A percentile compares a stretch with the other conserved stretches of the same genome.
Evolutionary conservation across 805 yeast species (phyloP).

Genomic region (Zygosaccharomyces pseudorouxii): DNA sequence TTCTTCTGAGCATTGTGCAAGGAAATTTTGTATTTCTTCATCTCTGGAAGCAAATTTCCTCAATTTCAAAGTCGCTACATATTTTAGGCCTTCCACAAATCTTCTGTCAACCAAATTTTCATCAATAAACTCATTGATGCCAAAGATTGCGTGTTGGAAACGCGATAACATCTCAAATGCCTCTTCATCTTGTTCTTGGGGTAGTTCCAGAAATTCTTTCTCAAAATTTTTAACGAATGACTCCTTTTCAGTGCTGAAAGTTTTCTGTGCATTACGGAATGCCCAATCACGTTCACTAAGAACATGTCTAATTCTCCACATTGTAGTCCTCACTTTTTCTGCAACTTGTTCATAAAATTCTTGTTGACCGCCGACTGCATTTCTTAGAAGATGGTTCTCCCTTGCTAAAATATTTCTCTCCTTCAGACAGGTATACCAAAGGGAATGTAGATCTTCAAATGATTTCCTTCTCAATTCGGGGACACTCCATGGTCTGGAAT

Average conservation of each 20-base stretch:
- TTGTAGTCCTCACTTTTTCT: slow-evolving; percentile 50
- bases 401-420: slow-evolving; percentile 77
- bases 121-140: slow-evolving; percentile 66
- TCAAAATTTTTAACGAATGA: slow-evolving; percentile 55
- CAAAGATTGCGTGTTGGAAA: slow-evolving; percentile 76
- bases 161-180: slow-evolving; percentile 69
- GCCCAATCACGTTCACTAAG: slow-evolving; percentile 80
- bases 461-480: slow-evolving; percentile 87
- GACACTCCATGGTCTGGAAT: slow-evolving; percentile 78
- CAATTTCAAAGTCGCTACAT: slow-evolving; percentile 64
- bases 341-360: slow-evolving; percentile 35
- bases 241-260: slow-evolving; percentile 41
- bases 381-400: slow-evolving; percentile 59
- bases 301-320: slow-evolving; percentile 82
- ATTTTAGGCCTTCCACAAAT: slow-evolving; percentile 63
- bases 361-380: slow-evolving; percentile 39
- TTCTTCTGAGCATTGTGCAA: slow-evolving; percentile 18
- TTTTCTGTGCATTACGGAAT: slow-evolving; percentile 52
- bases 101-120: slow-evolving; percentile 54
- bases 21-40: slow-evolving; percentile 37
- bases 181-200: slow-evolving; percentile 50
- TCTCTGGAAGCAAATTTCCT: slow-evolving; percentile 49
- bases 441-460: slow-evolving; percentile 83
- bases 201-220: slow-evolving; percentile 50
- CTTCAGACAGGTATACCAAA: slow-evolving; percentile 84